Conservation (phyloP, 805 yeast genomes). For the Candida suzukii region DNA sequence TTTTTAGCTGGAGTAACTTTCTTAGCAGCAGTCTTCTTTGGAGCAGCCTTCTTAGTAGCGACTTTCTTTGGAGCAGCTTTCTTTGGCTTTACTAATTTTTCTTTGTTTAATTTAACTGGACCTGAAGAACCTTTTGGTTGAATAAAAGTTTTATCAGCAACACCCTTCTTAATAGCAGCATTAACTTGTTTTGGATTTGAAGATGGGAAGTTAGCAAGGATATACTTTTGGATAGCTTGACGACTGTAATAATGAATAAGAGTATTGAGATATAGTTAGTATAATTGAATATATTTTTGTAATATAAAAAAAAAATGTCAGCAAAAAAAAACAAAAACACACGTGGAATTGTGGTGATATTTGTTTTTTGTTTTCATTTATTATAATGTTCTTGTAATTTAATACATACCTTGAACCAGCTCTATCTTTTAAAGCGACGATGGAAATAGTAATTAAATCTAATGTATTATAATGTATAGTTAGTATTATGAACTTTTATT, state of each 20-base stretch:
- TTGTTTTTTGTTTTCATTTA: too few species aligned
- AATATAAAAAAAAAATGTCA: slow-evolving; percentile 6
- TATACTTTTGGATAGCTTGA: slow-evolving; percentile 81
- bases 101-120: slow-evolving; percentile 62
- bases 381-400: too few species aligned
- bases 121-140: slow-evolving; percentile 93
- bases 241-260: slow-evolving; percentile 49
- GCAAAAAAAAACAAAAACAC: background rate
- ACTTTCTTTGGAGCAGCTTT: slow-evolving; percentile 25
- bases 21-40: slow-evolving; percentile 13
- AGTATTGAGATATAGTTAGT: too few species aligned
- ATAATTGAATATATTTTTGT: slow-evolving; percentile 4
- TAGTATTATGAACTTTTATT: background rate
- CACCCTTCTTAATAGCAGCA: slow-evolving; percentile 73
- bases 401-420: slow-evolving; percentile 70
- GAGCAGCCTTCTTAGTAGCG: slow-evolving; percentile 20
- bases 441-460: slow-evolving; percentile 65
- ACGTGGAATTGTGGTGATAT: background rate
- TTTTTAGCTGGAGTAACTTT: slow-evolving; percentile 20
- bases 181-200: slow-evolving; percentile 63
- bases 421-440: slow-evolving; percentile 67
- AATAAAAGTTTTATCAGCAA: slow-evolving; percentile 62
- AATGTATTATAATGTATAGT: background rate
- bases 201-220: slow-evolving; percentile 54
- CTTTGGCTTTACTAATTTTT: slow-evolving; percentile 22